Conservation (phyloP, 2,329 filamentous ascomycete genomes). For the Helotiales sp. region DNA sequence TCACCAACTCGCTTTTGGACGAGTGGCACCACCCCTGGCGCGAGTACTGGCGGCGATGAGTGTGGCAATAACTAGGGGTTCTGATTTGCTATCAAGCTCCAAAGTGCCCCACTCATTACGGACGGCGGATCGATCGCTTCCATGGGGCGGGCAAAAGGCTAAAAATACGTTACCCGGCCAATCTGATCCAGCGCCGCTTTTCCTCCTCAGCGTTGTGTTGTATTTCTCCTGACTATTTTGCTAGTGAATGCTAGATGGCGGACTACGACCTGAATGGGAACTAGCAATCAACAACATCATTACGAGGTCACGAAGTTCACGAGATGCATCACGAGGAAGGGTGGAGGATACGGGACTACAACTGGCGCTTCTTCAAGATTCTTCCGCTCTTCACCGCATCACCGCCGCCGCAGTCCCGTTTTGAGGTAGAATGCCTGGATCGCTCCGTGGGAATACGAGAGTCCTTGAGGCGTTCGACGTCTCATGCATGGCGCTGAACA, state of each 20-base stretch:
- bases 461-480: constrained; percentile 14
- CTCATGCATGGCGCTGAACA: constrained; percentile 16
- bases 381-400: background rate
- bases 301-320: background rate
- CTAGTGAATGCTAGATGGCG: background rate
- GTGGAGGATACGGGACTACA: background rate
- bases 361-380: background rate
- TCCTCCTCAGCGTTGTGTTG: too few relatives aligned
- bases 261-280: background rate
- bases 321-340: background rate
- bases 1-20: background rate
- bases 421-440: background rate
- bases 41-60: background rate
- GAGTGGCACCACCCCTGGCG: constrained; percentile 2
- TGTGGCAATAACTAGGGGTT: too few relatives aligned
- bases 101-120: background rate
- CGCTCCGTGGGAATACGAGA: constrained; percentile 16
- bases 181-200: background rate
- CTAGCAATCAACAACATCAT: background rate
- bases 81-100: background rate
- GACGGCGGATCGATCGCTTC: background rate
- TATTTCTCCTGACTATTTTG: background rate
- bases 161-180: constrained; percentile 8
- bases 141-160: constrained; percentile 1
- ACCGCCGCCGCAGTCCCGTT: background rate